phyloP scores from a whole-genome alignment of 371 early-diverging fungal species.

The Rhizopus microsporus region DNA sequence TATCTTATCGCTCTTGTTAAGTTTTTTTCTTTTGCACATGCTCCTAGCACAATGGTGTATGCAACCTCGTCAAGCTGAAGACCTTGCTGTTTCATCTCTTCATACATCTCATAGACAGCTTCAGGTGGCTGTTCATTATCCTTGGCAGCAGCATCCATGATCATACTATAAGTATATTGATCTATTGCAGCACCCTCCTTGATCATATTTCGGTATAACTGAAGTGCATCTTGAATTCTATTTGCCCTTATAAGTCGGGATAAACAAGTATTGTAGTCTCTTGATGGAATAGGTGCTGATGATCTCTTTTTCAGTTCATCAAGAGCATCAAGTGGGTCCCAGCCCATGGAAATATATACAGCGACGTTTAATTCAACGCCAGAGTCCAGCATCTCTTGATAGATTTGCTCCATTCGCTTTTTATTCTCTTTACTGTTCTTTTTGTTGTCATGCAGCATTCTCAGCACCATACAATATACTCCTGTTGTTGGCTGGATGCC shows the following conservation, averaged over 20 bases:
- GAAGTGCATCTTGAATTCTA: slow-evolving; percentile 31
- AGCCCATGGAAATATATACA: slow-evolving; percentile 31
- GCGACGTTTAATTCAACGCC: slow-evolving; percentile 10
- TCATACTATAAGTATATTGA: slow-evolving; percentile 35
- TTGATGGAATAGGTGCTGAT: neutral
- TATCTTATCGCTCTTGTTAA: slow-evolving; percentile 25
- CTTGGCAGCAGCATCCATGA: slow-evolving; percentile 42
- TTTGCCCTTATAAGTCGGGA: slow-evolving; percentile 28
- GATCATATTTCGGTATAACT: slow-evolving; percentile 33
- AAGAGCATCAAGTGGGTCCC: slow-evolving; percentile 27
- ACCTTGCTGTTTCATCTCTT: slow-evolving; percentile 34
- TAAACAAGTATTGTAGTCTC: slow-evolving; percentile 43
- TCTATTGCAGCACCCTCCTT: slow-evolving; percentile 27
- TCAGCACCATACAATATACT: slow-evolving; percentile 33
- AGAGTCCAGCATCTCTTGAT: slow-evolving; percentile 18
- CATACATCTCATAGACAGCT: slow-evolving; percentile 33
- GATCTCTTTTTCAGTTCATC: slow-evolving; percentile 20
- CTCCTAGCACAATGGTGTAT: slow-evolving; percentile 34
- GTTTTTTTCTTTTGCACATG: slow-evolving; percentile 25
- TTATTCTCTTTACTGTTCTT: slow-evolving; percentile 1
- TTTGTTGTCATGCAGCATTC: slow-evolving; percentile 5
- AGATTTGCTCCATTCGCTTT: slow-evolving; percentile 15
- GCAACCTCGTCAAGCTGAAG: slow-evolving; percentile 31
- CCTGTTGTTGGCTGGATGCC: slow-evolving; percentile 29
- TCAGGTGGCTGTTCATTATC: slow-evolving; percentile 22